Percentiles rank a stretch among this genome's conserved stretches.
Evolutionary conservation across 2,329 filamentous ascomycete species (phyloP).

Genomic region (Aureobasidium sp.): DNA sequence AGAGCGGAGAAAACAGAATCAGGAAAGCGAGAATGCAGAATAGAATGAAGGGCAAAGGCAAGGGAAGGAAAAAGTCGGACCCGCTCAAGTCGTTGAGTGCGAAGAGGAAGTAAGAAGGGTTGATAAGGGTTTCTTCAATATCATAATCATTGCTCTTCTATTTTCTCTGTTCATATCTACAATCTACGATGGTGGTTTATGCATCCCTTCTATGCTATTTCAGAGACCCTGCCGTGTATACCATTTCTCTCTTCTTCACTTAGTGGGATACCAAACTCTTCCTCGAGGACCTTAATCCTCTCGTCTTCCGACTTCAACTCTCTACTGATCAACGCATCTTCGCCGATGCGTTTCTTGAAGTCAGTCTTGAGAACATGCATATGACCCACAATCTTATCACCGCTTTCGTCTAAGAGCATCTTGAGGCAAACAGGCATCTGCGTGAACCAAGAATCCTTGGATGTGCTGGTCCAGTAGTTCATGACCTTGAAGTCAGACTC

Average conservation of each 20-base stretch:
- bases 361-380: conserved; percentile 34
- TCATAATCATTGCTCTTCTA: conserved; percentile 5
- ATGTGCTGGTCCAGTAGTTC: conserved; percentile 48
- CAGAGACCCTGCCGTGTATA: conserved; percentile 21
- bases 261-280: conserved; percentile 37
- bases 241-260: conserved; percentile 28
- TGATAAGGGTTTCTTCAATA: not conserved
- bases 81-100: conserved; percentile 54
- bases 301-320: conserved; percentile 34
- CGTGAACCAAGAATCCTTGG: conserved; percentile 45
- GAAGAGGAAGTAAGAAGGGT: not conserved
- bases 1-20: conserved; percentile 41
- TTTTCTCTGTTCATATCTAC: too few species aligned
- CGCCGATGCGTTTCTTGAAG: conserved; percentile 37
- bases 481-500: conserved; percentile 52
- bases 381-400: conserved; percentile 26
- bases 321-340: conserved; percentile 31
- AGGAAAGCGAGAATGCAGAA: conserved; percentile 34
- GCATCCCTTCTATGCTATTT: not conserved
- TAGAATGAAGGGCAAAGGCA: conserved; percentile 39
- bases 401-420: conserved; percentile 39
- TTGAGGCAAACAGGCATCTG: conserved; percentile 43
- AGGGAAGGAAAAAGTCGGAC: conserved; percentile 66
- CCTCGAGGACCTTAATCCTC: conserved; percentile 32
- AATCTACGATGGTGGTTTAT: not conserved